These are phyloP conservation scores for Saitozyma sp. DNA, from an alignment of 768 basidiomycete species.

Conservation along the genomic window DNA sequence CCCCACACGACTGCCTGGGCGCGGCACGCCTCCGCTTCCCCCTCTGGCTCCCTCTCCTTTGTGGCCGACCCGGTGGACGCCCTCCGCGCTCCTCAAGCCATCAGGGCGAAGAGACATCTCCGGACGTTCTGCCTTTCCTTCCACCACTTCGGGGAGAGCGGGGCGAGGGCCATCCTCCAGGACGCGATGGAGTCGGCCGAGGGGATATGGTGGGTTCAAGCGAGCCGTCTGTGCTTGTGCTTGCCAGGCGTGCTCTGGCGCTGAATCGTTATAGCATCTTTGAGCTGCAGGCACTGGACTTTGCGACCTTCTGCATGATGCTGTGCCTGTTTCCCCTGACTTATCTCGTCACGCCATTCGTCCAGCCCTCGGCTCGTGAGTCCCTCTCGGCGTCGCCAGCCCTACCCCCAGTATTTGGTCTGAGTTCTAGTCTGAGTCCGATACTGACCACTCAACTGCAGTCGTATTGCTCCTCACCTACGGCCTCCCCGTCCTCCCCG, in stretches of 20 bases:
- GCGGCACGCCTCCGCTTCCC: constrained; percentile 4
- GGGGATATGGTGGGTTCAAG: constrained; percentile 40
- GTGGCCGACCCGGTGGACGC: constrained; percentile 43
- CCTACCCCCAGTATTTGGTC: no score
- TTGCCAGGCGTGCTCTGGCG: no score
- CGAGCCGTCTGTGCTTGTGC: no score
- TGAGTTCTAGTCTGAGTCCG: no score
- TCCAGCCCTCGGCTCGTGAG: constrained; percentile 28
- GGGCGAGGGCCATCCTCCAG: constrained; percentile 36
- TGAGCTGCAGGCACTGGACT: constrained; percentile 42
- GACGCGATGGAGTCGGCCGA: constrained; percentile 47
- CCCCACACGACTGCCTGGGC: constrained; percentile 40
- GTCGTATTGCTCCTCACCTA: constrained; percentile 48
- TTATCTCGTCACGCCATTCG: constrained; percentile 38
- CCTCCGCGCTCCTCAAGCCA: constrained; percentile 17
- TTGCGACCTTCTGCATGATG: constrained; percentile 34
- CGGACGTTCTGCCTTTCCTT: constrained; percentile 50
- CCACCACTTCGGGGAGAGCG: constrained; percentile 48
- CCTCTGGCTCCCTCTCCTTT: constrained; percentile 27
- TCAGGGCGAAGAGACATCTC: constrained; percentile 27
- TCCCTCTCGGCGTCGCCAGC: constrained; percentile 2
- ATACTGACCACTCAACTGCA: constrained; percentile 5
- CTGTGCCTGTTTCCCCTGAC: constrained; percentile 31
- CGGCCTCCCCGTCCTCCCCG: constrained; percentile 45
- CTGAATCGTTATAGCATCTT: constrained; percentile 34